Conservation (phyloP, 371 early-diverging fungal species). For the Syncephalastrum monosporum region DNA sequence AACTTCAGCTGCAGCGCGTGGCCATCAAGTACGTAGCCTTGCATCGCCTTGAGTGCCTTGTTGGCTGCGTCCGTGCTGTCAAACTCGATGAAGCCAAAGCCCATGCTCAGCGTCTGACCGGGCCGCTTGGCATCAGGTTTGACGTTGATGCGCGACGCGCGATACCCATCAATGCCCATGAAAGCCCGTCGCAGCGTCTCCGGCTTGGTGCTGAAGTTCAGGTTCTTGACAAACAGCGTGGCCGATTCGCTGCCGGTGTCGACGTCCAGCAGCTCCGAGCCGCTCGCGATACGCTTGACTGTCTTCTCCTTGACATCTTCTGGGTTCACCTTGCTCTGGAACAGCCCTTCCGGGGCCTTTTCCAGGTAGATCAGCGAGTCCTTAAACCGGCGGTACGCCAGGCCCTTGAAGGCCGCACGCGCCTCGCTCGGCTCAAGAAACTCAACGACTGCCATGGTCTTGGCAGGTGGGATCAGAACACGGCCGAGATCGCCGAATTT, state of each 20-base stretch:
- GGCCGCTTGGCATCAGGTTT: slow-evolving; percentile 82
- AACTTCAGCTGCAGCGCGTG: slow-evolving; percentile 86
- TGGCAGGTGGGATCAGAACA: slow-evolving; percentile 89
- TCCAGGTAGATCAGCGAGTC: slow-evolving; percentile 90
- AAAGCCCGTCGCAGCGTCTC: slow-evolving; percentile 73
- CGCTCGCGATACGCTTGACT: slow-evolving; percentile 26
- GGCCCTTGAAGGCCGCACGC: slow-evolving; percentile 80
- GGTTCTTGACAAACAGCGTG: slow-evolving; percentile 92
- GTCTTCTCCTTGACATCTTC: slow-evolving; percentile 19
- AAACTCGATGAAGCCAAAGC: slow-evolving; percentile 98
- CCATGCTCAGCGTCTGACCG: slow-evolving; percentile 81
- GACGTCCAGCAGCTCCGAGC: slow-evolving; percentile 44
- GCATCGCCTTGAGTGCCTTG: slow-evolving; percentile 81
- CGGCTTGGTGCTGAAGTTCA: slow-evolving; percentile 87
- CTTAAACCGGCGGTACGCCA: slow-evolving; percentile 92
- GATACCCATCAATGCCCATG: slow-evolving; percentile 66
- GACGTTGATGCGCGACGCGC: slow-evolving; percentile 74
- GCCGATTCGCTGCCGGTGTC: slow-evolving; percentile 39
- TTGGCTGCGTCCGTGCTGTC: slow-evolving; percentile 72
- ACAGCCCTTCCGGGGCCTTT: slow-evolving; percentile 87
- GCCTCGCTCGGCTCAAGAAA: slow-evolving; percentile 89
- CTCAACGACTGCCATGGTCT: slow-evolving; percentile 94
- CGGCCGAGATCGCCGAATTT: slow-evolving; percentile 87
- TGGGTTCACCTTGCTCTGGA: slow-evolving; percentile 48
- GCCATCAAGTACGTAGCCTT: slow-evolving; percentile 81